Percentiles rank a stretch among this genome's conserved stretches.
Evolutionary conservation across 257 asterid species (phyloP).

Genomic region (Sherardia arvensis): DNA sequence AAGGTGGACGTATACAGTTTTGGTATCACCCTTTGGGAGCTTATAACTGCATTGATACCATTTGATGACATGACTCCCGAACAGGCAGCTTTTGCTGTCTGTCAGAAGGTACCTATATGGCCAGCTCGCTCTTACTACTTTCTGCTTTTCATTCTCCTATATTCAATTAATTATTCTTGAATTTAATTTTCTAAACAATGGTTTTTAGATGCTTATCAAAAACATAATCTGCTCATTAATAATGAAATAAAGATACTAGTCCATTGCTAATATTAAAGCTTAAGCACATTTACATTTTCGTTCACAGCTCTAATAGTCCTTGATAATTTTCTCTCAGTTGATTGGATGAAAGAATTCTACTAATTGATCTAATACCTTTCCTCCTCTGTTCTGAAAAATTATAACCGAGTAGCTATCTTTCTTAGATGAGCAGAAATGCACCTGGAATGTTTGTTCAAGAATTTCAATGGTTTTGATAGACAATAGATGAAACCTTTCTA

Average conservation of each 20-base stretch:
- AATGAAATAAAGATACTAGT: no score
- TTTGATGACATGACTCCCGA: constrained; percentile 92
- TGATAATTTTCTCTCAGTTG: background rate
- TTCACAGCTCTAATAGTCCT: no score
- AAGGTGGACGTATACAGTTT: constrained; percentile 93
- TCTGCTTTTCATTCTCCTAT: background rate
- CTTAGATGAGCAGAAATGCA: background rate
- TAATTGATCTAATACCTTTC: background rate
- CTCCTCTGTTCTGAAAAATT: background rate
- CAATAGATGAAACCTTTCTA: background rate
- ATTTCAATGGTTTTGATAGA: background rate
- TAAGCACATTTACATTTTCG: background rate
- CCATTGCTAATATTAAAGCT: background rate
- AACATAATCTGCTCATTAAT: background rate
- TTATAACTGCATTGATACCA: constrained; percentile 81
- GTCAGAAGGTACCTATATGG: constrained; percentile 68
- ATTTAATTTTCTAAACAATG: background rate
- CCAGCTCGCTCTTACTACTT: background rate
- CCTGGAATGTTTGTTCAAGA: background rate
- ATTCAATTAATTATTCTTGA: background rate
- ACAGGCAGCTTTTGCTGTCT: constrained; percentile 97
- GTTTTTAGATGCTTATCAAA: background rate
- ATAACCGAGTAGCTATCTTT: background rate
- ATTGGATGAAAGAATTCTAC: background rate
- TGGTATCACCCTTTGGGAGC: constrained; percentile 91